Evolutionary conservation across 345 rosid genomes (phyloP).

Genomic region (Salix udensis): DNA sequence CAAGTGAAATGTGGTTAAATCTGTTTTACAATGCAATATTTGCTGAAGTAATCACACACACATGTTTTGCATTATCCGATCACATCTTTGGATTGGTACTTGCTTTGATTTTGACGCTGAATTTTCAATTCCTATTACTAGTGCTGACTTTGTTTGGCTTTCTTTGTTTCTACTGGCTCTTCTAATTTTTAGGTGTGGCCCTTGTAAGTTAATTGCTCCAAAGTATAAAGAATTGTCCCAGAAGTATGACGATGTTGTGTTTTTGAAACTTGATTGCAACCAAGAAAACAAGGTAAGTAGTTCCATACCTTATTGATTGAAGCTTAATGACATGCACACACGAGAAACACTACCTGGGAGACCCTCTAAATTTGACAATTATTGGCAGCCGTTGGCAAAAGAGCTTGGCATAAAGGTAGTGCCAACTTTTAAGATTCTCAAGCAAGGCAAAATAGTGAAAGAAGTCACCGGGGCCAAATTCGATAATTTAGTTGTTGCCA

Average conservation of each 20-base stretch:
- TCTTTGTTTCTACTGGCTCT: neutral
- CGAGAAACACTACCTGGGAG: no score
- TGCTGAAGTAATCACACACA: no score
- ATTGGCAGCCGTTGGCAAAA: conserved; percentile 75
- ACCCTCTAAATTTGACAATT: neutral
- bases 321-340: neutral
- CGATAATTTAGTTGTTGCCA: conserved; percentile 69
- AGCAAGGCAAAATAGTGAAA: conserved; percentile 55
- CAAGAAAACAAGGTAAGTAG: conserved; percentile 67
- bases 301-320: neutral
- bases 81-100: no score
- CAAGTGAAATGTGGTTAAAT: no score
- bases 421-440: conserved; percentile 88
- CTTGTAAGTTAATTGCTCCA: conserved; percentile 91
- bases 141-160: neutral
- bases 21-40: no score
- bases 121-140: neutral
- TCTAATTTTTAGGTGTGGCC: conserved; percentile 70
- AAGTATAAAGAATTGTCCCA: conserved; percentile 65
- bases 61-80: no score
- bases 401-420: conserved; percentile 87
- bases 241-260: conserved; percentile 74
- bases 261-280: conserved; percentile 93
- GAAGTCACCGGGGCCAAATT: conserved; percentile 84
- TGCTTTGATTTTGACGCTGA: neutral